Conservation (phyloP, 495 filamentous ascomycete species). For the Aspergillus ellipticus region DNA sequence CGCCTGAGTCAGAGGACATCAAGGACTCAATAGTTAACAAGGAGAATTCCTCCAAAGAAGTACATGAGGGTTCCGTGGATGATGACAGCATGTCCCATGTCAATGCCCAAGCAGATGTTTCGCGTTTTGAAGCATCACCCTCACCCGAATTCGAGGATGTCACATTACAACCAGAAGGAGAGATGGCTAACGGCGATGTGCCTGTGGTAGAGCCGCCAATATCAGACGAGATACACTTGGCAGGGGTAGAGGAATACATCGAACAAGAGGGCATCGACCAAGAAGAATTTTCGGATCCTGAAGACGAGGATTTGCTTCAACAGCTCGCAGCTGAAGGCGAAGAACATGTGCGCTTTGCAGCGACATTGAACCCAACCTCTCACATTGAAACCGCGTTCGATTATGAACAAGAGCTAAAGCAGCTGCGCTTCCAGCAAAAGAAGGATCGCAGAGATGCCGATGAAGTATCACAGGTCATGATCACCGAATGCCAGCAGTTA, state of each 20-base stretch:
- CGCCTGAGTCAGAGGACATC: background rate
- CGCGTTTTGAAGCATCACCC: conserved; percentile 29
- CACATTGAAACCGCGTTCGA: conserved; percentile 61
- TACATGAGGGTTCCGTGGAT: background rate
- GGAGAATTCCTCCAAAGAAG: background rate
- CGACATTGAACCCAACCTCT: conserved; percentile 66
- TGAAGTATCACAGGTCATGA: conserved; percentile 91
- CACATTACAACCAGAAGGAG: background rate
- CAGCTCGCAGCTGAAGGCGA: conserved; percentile 85
- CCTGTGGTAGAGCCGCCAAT: conserved; percentile 3
- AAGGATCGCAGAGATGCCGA: conserved; percentile 94
- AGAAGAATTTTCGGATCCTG: conserved; percentile 71
- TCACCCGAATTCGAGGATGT: conserved; percentile 50
- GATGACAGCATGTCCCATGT: conserved; percentile 7
- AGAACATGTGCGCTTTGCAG: conserved; percentile 89
- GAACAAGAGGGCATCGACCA: too few relatives aligned
- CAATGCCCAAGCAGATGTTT: background rate
- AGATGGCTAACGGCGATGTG: background rate
- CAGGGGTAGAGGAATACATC: too few relatives aligned
- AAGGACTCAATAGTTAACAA: background rate
- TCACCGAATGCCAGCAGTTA: conserved; percentile 89
- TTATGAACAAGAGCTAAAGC: conserved; percentile 82
- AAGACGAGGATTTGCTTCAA: conserved; percentile 82
- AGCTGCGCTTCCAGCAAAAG: conserved; percentile 86
- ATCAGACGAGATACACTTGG: conserved; percentile 21